A percentile compares a stretch with the other conserved stretches of the same genome.
Evolutionary conservation across 1,284 basidiomycete species (phyloP).

Genomic region (Ustilago shanxiensis): DNA sequence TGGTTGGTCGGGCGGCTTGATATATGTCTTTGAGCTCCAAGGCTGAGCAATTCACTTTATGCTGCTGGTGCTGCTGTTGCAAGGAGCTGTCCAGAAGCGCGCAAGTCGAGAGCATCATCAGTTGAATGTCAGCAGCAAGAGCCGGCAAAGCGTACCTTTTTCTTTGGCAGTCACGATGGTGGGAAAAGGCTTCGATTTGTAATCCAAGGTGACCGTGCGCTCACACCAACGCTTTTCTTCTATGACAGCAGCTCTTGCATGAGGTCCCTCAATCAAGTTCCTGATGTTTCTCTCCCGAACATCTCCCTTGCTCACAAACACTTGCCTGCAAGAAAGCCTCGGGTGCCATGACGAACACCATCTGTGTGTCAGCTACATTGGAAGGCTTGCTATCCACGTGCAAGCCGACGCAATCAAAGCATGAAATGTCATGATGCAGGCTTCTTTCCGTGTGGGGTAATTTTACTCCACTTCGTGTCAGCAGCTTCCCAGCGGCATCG

Average conservation of each 20-base stretch:
- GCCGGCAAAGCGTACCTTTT: slow-evolving; percentile 1
- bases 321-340: background rate
- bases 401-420: background rate
- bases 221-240: background rate
- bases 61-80: too few relatives aligned
- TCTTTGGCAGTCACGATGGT: slow-evolving; percentile 30
- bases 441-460: background rate
- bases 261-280: background rate
- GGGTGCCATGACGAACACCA: background rate
- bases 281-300: background rate
- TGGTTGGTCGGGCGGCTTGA: background rate
- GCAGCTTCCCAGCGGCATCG: slow-evolving; percentile 20
- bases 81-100: slow-evolving; percentile 1
- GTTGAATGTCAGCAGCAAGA: background rate
- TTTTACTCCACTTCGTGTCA: slow-evolving; percentile 27
- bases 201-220: slow-evolving; percentile 24
- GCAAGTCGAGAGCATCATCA: background rate
- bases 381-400: background rate
- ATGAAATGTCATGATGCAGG: slow-evolving; percentile 13
- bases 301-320: background rate
- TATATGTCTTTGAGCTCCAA: background rate
- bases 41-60: slow-evolving; percentile 1
- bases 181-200: slow-evolving; percentile 31
- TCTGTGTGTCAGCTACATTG: background rate
- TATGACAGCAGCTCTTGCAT: background rate